Evolutionary conservation across 305 asterid genomes (phyloP), one percentile per base, ranked within the genome.

Genomic region (Solanum chacoense): DNA sequence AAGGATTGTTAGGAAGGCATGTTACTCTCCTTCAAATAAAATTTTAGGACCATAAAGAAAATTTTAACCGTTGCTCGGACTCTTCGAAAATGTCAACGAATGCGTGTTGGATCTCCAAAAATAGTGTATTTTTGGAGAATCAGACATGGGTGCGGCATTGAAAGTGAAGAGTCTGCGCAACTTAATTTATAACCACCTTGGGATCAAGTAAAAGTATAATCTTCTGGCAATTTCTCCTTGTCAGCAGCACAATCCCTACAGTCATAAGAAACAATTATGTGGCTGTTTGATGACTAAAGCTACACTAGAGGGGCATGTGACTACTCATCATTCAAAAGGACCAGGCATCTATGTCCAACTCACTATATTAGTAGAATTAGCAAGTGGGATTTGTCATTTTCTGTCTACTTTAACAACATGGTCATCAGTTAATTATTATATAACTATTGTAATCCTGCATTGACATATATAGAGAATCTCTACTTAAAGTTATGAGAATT

Each of bases 341-440:
- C 92, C 94, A 88, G 80, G 88, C 63, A 84, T 89, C 89, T 88
- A 92, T 86, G 59, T 92, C 93, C 93, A 90, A 90, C 93, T 92
- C 89, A 91, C 10, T 50, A 87, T 37, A 89, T 90, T 89, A 89
- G 93, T 91, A 91, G 90, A 91, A 83, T 59, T 87, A 88, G 90
- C 94, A 93, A 91, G 96, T 91, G 94, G 95, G 91, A 91, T 90
- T 95, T 93, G 97, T 93, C 97, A 92, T 91, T 92, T 94, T 91
- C 90, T 88, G 93, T 90, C 90, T 80, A 91, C 96, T 92, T 93
- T 91, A 85, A 89, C 91, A 92, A 90, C 69, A 90, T 89, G 91
- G 81, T 93, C 89, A 91, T 92, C 93, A 86, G 55, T 87, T 29
- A 88, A 93, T 92, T 88, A 88, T 86, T 89, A 89, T 90, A 87